Percentiles rank a stretch among this genome's conserved stretches.
Evolutionary conservation across 169 alveolate species (phyloP).

Genomic region (Eimeria sp.): DNA sequence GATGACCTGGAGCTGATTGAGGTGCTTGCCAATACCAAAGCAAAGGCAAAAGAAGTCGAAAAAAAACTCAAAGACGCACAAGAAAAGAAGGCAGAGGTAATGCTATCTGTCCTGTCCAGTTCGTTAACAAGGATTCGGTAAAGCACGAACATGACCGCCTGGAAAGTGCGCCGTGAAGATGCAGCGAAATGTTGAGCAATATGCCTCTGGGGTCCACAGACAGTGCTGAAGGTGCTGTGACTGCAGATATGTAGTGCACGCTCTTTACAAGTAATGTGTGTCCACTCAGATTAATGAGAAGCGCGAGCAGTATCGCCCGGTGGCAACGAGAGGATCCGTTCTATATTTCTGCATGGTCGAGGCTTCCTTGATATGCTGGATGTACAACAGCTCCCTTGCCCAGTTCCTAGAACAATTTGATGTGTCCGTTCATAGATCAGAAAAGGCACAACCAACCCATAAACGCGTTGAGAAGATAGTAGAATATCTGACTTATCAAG

Average conservation of each 20-base stretch:
- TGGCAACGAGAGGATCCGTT: conserved; percentile 98
- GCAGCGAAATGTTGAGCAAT: not conserved
- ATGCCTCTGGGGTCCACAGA: not conserved
- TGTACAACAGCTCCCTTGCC: conserved; percentile 97
- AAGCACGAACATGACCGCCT: too few species aligned
- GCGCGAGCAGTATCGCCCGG: conserved; percentile 97
- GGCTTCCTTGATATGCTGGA: conserved; percentile 97
- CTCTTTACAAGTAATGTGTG: not conserved
- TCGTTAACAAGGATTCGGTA: not conserved
- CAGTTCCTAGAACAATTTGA: conserved; percentile 98
- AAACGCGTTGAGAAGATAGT: conserved; percentile 96
- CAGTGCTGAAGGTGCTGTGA: not conserved
- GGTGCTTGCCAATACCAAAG: conserved; percentile 96
- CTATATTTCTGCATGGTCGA: conserved; percentile 97
- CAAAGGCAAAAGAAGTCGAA: conserved; percentile 96
- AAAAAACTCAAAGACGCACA: conserved; percentile 91
- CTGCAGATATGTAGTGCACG: not conserved
- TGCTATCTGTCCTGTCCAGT: not conserved
- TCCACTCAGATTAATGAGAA: conserved; percentile 95
- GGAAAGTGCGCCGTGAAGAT: not conserved
- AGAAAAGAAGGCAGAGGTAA: conserved; percentile 87
- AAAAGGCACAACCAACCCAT: conserved; percentile 95
- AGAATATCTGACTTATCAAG: conserved; percentile 90
- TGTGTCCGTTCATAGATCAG: conserved; percentile 95
- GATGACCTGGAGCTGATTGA: conserved; percentile 98